Evolutionary conservation across 1,139 yeast genomes (phyloP).

Genomic region (Magnusiomyces clavatus): DNA sequence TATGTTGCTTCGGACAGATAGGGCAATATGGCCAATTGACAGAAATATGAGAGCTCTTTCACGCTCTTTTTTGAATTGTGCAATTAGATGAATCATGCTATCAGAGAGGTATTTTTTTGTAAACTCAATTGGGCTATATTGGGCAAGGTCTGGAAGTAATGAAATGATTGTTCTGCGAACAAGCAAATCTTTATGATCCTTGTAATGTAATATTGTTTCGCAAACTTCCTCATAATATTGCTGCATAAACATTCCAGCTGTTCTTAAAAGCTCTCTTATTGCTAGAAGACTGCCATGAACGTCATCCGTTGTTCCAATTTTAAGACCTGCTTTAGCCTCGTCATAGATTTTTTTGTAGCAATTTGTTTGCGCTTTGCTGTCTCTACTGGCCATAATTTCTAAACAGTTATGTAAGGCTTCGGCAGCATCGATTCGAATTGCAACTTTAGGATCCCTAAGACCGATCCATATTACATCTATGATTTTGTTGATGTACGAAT

Average conservation of each 20-base stretch:
- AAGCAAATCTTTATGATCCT: slow-evolving; percentile 66
- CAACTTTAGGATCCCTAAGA: slow-evolving; percentile 65
- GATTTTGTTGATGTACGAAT: slow-evolving; percentile 69
- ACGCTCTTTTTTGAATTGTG: slow-evolving; percentile 67
- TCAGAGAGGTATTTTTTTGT: slow-evolving; percentile 76
- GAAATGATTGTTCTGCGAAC: slow-evolving; percentile 78
- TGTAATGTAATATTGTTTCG: slow-evolving; percentile 65
- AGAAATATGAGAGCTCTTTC: slow-evolving; percentile 72
- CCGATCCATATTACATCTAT: slow-evolving; percentile 85
- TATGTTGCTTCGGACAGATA: slow-evolving; percentile 79
- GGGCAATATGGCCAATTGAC: slow-evolving; percentile 81
- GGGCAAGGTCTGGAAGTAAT: slow-evolving; percentile 75
- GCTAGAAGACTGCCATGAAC: slow-evolving; percentile 83
- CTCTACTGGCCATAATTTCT: slow-evolving; percentile 71
- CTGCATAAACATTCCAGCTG: slow-evolving; percentile 58
- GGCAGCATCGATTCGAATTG: slow-evolving; percentile 79
- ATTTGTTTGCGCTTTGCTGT: slow-evolving; percentile 55
- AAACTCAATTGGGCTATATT: slow-evolving; percentile 68
- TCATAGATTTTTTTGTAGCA: slow-evolving; percentile 72
- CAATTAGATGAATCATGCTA: slow-evolving; percentile 67
- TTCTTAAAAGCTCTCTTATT: slow-evolving; percentile 66
- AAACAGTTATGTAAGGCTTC: slow-evolving; percentile 71
- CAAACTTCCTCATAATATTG: slow-evolving; percentile 72
- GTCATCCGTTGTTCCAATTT: slow-evolving; percentile 48
- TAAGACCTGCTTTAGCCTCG: slow-evolving; percentile 37